Percentiles rank a stretch among this genome's conserved stretches.
Conservation (phyloP, 2,329 filamentous ascomycete genomes). For the Purpureocillium lavendulum region DNA sequence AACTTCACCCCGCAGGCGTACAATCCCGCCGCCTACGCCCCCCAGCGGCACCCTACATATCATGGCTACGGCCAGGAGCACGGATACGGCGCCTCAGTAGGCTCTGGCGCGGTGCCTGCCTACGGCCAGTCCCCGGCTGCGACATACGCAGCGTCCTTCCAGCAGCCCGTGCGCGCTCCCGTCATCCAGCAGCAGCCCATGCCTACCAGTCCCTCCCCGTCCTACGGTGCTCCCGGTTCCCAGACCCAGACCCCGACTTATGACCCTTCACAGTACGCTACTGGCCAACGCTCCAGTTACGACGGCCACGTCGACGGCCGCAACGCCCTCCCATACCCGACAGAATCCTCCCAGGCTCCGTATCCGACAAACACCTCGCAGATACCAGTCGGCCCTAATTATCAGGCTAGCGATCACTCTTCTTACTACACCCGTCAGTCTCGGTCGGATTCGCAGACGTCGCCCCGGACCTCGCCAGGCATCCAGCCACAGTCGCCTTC, state of each 20-base stretch:
- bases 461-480: slow-evolving; percentile 36
- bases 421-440: slow-evolving; percentile 34
- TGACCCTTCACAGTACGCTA: slow-evolving; percentile 24
- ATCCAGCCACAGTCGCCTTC: slow-evolving; percentile 31
- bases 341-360: slow-evolving; percentile 18
- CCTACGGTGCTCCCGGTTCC: slow-evolving; percentile 14
- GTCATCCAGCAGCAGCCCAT: slow-evolving; percentile 30
- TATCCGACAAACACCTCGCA: slow-evolving; percentile 29
- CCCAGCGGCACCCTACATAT: slow-evolving; percentile 44
- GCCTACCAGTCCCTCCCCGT: slow-evolving; percentile 22
- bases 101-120: slow-evolving; percentile 23
- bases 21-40: slow-evolving; percentile 53
- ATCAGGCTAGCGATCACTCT: slow-evolving; percentile 36
- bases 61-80: slow-evolving; percentile 38
- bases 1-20: slow-evolving; percentile 46
- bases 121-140: slow-evolving; percentile 30
- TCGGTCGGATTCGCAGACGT: slow-evolving; percentile 42
- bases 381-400: slow-evolving; percentile 44
- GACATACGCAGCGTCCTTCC: slow-evolving; percentile 16
- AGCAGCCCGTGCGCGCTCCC: slow-evolving; percentile 16
- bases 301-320: neutral
- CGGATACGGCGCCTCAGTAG: slow-evolving; percentile 28
- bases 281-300: slow-evolving; percentile 21
- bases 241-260: slow-evolving; percentile 22
- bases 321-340: neutral